Percentiles rank a stretch among this genome's conserved stretches.
phyloP scores from a whole-genome alignment of 2,329 filamentous ascomycete species.

The Cryphonectria radicalis region DNA sequence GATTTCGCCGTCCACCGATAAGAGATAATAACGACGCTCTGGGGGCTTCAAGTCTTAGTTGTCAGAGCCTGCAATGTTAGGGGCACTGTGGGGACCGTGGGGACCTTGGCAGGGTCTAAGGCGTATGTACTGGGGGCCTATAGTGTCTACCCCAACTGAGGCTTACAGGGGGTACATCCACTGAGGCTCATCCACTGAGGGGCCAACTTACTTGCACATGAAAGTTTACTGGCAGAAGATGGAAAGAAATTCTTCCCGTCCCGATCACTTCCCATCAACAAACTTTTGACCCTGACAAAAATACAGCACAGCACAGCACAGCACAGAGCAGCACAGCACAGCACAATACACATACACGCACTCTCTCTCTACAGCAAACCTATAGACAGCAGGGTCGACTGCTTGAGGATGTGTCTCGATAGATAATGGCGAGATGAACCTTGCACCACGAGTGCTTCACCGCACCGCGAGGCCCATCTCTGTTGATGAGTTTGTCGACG shows the following conservation, averaged over 20 bases:
- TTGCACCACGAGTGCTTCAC: conserved; percentile 45
- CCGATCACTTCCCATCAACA: not conserved
- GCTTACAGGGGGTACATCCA: not conserved
- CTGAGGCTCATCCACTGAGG: not conserved
- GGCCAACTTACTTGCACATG: not conserved
- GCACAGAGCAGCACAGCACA: not conserved
- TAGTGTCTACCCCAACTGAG: not conserved
- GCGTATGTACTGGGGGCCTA: not conserved
- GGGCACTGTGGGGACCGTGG: not conserved
- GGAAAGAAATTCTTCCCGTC: not conserved
- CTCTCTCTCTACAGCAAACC: no score
- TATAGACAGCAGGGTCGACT: not conserved
- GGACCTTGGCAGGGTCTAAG: not conserved
- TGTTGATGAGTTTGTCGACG: conserved; percentile 50
- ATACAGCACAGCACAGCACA: not conserved
- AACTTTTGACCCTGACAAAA: no score
- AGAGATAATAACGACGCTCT: conserved; percentile 2
- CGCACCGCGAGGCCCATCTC: conserved; percentile 45
- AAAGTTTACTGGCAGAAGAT: no score
- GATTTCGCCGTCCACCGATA: conserved; percentile 15
- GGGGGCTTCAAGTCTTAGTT: conserved; percentile 10
- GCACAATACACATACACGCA: not conserved
- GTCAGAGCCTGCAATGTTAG: not conserved
- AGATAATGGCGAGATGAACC: conserved; percentile 46
- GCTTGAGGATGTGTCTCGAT: not conserved